A percentile compares a stretch with the other conserved stretches of the same genome.
phyloP scores from a whole-genome alignment of 1,139 yeast genomes.

The Nakaseomyces bracarensis region DNA sequence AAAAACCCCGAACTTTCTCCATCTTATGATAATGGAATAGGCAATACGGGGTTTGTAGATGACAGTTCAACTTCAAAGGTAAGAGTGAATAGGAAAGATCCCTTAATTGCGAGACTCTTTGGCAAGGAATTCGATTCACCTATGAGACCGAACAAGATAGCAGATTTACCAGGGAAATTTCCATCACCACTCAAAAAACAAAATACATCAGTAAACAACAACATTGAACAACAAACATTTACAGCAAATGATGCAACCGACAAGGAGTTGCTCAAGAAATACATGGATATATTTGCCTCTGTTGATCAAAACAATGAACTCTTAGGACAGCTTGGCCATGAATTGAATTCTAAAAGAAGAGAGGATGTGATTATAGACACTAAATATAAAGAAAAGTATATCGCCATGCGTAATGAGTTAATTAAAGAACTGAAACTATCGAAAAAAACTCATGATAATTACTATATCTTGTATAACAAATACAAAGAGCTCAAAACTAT shows the following conservation, averaged over 20 bases:
- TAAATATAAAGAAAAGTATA: slow-evolving; percentile 33
- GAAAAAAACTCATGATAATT: slow-evolving; percentile 33
- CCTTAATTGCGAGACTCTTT: slow-evolving; percentile 19
- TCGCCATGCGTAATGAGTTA: slow-evolving; percentile 32
- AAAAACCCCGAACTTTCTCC: not conserved
- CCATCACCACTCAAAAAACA: slow-evolving; percentile 17
- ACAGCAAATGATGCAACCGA: too few relatives aligned
- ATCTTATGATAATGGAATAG: not conserved
- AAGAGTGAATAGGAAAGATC: slow-evolving; percentile 10
- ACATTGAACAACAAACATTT: too few relatives aligned
- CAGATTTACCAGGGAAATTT: slow-evolving; percentile 20
- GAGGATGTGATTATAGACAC: slow-evolving; percentile 18
- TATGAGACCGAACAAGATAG: slow-evolving; percentile 2
- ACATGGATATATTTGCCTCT: slow-evolving; percentile 18
- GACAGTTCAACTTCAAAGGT: not conserved
- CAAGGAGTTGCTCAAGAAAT: slow-evolving; percentile 18
- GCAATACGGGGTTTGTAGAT: slow-evolving; percentile 1
- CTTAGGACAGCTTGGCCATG: slow-evolving; percentile 19
- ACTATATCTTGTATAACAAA: slow-evolving; percentile 37
- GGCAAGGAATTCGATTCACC: slow-evolving; percentile 2
- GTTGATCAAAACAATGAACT: slow-evolving; percentile 26
- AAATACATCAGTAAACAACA: not conserved
- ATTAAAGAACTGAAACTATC: slow-evolving; percentile 30
- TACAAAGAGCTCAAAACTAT: slow-evolving; percentile 35
- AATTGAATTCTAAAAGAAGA: slow-evolving; percentile 19